Evolutionary conservation across 768 basidiomycete genomes (phyloP), one percentile per base, ranked within the genome.

Genomic region (Tephrocybe sp.): DNA sequence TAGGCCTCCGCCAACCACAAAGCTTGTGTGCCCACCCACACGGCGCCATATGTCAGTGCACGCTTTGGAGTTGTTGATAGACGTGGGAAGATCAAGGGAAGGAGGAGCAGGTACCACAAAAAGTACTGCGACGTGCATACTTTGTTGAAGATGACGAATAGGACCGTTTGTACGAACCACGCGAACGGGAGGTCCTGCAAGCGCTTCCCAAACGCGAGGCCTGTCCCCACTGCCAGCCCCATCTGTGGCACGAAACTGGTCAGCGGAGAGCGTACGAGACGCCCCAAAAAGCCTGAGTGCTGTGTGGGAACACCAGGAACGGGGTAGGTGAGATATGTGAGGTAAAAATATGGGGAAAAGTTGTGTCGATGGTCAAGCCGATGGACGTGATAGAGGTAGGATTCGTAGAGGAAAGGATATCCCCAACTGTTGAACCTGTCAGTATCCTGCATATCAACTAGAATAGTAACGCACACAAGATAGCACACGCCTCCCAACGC

Each of bases 101-200:
- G 69, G 54, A 98, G 82, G 44, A 93, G 82, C 12, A 93, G 82
- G 65, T 94, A 98, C 97, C 97, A 99, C 33, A 96, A 76, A 71
- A 98, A 99, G 68, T 99, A 99, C 90, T 96, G 93, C 0, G 94
- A 97, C 0, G 97, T 99, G 79, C 95, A 97, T 45, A 99, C 97
- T 68, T 96, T 95, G 68, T 98, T 99, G 74, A 98, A 96, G 7
- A 93, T 70, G n/a, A 98, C 95, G 62, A 99, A 98, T 0, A 80
- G 72, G 32, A 79, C 79, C 2, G 97, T 98, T 68, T 98, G 95
- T 11, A 95, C 77, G 63, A 97, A 93, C 90, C 91, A 96, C 3
- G 88, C 77, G 57, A 94, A 88, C 7, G 83, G 76, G 3, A 98
- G 73, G 59, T 93, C 82, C 14, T 73, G 66, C 39, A 68, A 73